These are phyloP conservation scores for Leishmania lainsoni DNA, from an alignment of 208 protist genomes.

Conservation along the genomic window DNA sequence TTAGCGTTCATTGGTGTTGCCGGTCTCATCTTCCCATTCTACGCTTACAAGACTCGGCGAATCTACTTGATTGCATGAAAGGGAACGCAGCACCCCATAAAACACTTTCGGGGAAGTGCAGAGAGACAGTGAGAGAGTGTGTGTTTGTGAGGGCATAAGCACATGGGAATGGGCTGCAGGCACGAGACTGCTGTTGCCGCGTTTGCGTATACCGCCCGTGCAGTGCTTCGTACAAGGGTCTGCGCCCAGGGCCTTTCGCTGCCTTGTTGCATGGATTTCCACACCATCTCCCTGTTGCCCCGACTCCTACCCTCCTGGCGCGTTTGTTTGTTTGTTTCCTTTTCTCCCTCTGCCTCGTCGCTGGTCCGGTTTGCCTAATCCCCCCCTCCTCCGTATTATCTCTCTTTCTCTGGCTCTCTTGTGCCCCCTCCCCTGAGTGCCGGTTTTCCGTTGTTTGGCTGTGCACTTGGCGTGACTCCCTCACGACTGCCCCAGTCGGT, in stretches of 20 bases:
- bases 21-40: slow-evolving; percentile 41
- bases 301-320: background rate
- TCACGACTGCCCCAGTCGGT: background rate
- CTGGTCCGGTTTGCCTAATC: background rate
- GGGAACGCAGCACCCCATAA: background rate
- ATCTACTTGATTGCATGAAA: slow-evolving; percentile 40
- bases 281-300: background rate
- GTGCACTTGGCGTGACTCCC: no score
- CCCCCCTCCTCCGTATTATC: background rate
- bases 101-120: background rate
- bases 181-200: background rate
- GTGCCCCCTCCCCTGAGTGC: background rate
- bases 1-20: slow-evolving; percentile 30
- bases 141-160: background rate
- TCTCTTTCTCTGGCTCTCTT: background rate
- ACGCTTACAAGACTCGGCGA: slow-evolving; percentile 35
- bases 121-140: background rate
- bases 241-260: no score
- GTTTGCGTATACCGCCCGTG: background rate
- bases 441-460: no score
- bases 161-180: background rate
- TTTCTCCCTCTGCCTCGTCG: background rate
- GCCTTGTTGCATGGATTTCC: no score
- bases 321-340: background rate
- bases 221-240: no score